Evolutionary conservation across 371 early-diverging fungal genomes (phyloP), one percentile per base, ranked within the genome.

Genomic region (Apophysomyces variabilis): DNA sequence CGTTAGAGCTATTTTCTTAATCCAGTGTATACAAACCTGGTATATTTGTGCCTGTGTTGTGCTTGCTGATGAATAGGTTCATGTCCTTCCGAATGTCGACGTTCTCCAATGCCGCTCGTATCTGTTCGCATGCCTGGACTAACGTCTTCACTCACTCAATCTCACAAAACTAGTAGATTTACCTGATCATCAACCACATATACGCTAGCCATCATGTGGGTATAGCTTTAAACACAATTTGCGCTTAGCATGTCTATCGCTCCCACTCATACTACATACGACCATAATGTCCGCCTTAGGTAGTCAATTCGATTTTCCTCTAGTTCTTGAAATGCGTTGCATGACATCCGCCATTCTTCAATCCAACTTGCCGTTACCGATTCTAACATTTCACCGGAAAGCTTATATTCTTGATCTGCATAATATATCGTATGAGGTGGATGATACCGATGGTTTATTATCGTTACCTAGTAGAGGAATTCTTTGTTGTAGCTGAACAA

Each of bases 171-270:
- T 58, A 11, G 43, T 13, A 35, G 47, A 4, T 37, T 60, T 66
- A 72, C 72, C 61, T 72, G 73, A 47, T 72, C 73, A 54, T 68
- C 69, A 32, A 68, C 57, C 38, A 66, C 66, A 64, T 68, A 68
- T 2, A 68, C 69, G 26, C 59, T 72, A 14, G 73, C 63, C 59
- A 72, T 66, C 73, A 72, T 72, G 21, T 72, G 68, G 18, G 73
- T 66, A 60, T 72, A 72, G 14, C 70, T 70, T 47, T 14, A 59
- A 32, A 32, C 21, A 13, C 21, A n/a, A 36, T 38, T 62, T 37
- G 5, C 5, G 5, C 9, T 50, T 21, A 50, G 54, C 21, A 7
- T 7, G 8, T 50, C 11, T n/a, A 21, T 50, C n/a, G 47, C 7
- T 47, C 32, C 9, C 16, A 50, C 21, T n/a, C 11, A n/a, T 21